Base-by-base conservation (phyloP, 306 rosid genomes). In the Rosa rugosa region DNA sequence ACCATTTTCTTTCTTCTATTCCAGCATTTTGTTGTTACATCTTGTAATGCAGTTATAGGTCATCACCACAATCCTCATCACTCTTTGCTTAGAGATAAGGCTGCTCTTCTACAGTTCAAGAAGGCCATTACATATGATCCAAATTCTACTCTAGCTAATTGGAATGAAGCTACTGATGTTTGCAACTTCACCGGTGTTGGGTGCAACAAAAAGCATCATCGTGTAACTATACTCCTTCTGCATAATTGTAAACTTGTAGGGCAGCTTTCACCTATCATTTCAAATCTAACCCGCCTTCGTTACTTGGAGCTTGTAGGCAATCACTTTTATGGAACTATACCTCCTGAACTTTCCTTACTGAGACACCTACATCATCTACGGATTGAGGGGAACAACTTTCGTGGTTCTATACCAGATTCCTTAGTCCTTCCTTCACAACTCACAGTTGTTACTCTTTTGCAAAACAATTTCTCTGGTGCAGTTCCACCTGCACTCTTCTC, bases 281-380 rank as follows among this genome's bases (percentile, higher is more conserved):
- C 94, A 40, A 91, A 91, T 84, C 97, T 89, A 51, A 91, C 97
- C 0, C 89, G 87, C 75, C 87, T 91, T 10, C 90, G 85, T n/a
- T 3, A 5, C 59, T 74, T 91, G 20, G 63, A 51, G 54, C 63
- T 89, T 8, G 70, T 71, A 59, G 62, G 80, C 79, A 86, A 78
- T 68, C 82, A 83, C 72, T 57, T 91, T 9, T 85, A 34, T 31
- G 92, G 94, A 56, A 68, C 41, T 23, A 80, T 89, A 67, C 92
- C 97, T 4, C 75, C 84, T 16, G 86, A 86, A 69, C 66, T 91
- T 38, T 82, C 85, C 36, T 79, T 68, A 50, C 94, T 89, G 66
- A 63, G 77, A 71, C 80, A 81, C 20, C 86, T 91, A 53, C 89
- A 54, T 38, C 34, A 38, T 20, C 86, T 91, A 36, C 56, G n/a